Evolutionary conservation across 1,284 basidiomycete species (phyloP), one percentile per base, ranked within the genome.

Genomic region (Ustilago trichophora): DNA sequence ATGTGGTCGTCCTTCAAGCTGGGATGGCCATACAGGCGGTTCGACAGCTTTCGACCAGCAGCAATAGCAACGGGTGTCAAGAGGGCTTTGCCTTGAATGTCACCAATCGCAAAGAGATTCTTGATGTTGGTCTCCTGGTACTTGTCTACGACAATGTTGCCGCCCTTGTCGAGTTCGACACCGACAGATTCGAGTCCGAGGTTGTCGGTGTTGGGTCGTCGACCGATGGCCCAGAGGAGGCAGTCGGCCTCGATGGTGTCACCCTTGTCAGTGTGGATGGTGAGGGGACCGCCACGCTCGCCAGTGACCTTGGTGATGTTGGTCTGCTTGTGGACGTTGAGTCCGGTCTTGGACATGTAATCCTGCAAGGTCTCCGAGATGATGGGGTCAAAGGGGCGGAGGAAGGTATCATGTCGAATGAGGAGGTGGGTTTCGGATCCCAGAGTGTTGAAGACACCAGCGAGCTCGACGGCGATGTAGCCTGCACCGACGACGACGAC

Each of bases 21-120:
- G 49, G 88, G 86, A 0, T 88, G 88, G 10, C 95, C 96, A 80
- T 92, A 98, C 47, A 98, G 83, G 44, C 96, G 85, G 84, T 98
- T 98, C 43, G 89, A 87, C 33, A 98, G 84, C 62, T 92, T 85
- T 54, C 95, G 85, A 21, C 93, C 95, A 5, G 96, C 96, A 42
- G 95, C 95, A 63, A 99, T 96, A 19, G 95, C 96, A 6, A 99
- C 96, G n/a, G 96, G 95, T 0, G 95, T 99, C 60, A 99, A 85
- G 24, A 94, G 84, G 21, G 88, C 91, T 83, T 95, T 94, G 60
- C 95, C 95, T 67, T 88, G 87, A 15, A 94, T 91, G 80, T 99
- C 95, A 9, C 95, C 96, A 59, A 98, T 89, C 4, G 93, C 88
- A 48, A 87, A 90, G 70, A 98, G 85, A 52, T 87, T 86, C 16